phyloP scores from a whole-genome alignment of 257 asterid genomes.

The Linaria vulgaris region DNA sequence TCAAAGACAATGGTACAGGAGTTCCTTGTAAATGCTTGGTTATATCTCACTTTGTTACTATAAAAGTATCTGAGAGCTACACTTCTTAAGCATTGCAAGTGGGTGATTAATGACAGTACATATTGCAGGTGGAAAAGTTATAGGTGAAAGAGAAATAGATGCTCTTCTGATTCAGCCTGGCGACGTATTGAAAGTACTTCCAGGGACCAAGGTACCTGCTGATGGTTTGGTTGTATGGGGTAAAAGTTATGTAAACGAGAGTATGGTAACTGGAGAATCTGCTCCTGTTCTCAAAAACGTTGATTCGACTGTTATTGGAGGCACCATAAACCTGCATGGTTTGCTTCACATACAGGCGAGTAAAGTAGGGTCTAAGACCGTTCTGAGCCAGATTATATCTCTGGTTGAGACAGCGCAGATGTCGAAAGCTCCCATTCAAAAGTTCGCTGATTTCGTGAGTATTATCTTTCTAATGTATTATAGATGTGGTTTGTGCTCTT shows the following conservation, averaged over 20 bases:
- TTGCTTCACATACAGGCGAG: conserved; percentile 79
- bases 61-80: background rate
- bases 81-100: conserved; percentile 15
- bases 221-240: conserved; percentile 97
- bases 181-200: conserved; percentile 82
- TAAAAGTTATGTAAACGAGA: conserved; percentile 89
- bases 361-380: conserved; percentile 92
- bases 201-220: conserved; percentile 90
- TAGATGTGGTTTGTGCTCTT: conserved; percentile 8
- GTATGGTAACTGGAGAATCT: conserved; percentile 99
- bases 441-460: conserved; percentile 94
- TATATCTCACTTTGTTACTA: conserved; percentile 5
- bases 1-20: conserved; percentile 63
- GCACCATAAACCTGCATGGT: conserved; percentile 94
- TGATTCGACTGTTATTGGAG: conserved; percentile 73
- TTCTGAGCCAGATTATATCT: conserved; percentile 93
- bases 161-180: conserved; percentile 92
- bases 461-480: conserved; percentile 17
- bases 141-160: conserved; percentile 89
- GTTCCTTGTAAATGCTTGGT: conserved; percentile 12
- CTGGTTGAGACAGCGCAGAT: conserved; percentile 99
- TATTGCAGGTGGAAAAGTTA: conserved; percentile 75
- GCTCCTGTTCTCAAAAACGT: conserved; percentile 72
- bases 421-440: conserved; percentile 99
- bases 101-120: background rate